Percentiles rank a stretch among this genome's conserved stretches.
phyloP scores from a whole-genome alignment of 1,139 yeast species.

The Zygoascus sp. region DNA sequence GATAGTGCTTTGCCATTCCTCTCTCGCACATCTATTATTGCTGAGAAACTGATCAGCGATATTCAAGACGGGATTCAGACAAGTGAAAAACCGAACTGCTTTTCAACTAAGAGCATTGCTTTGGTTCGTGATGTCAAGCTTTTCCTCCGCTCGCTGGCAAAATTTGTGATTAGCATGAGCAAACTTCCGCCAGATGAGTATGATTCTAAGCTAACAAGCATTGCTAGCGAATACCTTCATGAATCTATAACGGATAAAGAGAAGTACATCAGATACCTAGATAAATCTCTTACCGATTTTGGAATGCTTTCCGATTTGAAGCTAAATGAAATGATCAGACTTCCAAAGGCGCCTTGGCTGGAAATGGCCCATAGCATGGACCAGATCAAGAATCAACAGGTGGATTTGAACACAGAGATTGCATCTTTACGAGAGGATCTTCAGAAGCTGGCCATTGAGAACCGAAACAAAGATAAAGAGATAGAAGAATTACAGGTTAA shows the following conservation, averaged over 20 bases:
- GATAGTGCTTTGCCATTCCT: neutral
- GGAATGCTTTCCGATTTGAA: neutral
- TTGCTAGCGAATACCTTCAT: neutral
- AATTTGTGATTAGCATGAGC: neutral
- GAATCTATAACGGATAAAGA: neutral
- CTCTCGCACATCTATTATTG: neutral
- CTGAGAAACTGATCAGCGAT: neutral
- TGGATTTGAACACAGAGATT: conserved; percentile 24
- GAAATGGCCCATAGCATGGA: conserved; percentile 19
- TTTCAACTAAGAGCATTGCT: neutral
- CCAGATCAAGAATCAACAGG: conserved; percentile 19
- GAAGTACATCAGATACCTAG: neutral
- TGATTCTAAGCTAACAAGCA: neutral
- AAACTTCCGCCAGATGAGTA: neutral
- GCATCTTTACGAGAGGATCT: conserved; percentile 24
- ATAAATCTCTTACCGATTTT: neutral
- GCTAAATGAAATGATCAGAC: conserved; percentile 7
- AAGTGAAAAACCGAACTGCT: conserved; percentile 5
- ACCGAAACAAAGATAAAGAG: conserved; percentile 36
- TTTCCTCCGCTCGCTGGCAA: conserved; percentile 3
- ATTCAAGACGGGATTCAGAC: neutral
- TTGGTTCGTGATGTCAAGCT: neutral
- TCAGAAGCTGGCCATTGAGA: conserved; percentile 24
- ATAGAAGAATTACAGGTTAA: conserved; percentile 46
- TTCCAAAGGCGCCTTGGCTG: conserved; percentile 25